Conservation (phyloP, 2,329 filamentous ascomycete species). For the Chrysosporium keratinophilum region DNA sequence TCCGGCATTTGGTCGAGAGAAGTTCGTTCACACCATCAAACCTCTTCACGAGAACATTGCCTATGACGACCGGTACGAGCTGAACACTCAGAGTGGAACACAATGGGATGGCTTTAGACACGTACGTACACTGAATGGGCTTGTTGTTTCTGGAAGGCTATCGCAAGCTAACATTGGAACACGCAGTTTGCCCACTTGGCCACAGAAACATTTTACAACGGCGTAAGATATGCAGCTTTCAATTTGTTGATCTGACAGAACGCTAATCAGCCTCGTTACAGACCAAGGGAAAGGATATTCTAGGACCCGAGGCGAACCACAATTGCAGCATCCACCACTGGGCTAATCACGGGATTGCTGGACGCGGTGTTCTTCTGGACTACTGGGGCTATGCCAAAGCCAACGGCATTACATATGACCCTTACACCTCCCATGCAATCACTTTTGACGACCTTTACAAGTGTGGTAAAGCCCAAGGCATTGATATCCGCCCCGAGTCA, state of each 20-base stretch:
- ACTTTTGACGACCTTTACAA: slow-evolving; percentile 46
- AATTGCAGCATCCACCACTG: slow-evolving; percentile 37
- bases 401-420: slow-evolving; percentile 43
- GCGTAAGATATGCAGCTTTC: slow-evolving; percentile 19
- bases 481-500: slow-evolving; percentile 49
- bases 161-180: slow-evolving; percentile 4
- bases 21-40: slow-evolving; percentile 48
- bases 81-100: slow-evolving; percentile 42
- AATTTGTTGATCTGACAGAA: background rate
- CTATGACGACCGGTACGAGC: slow-evolving; percentile 37
- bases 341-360: slow-evolving; percentile 35
- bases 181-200: slow-evolving; percentile 31
- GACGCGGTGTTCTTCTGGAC: slow-evolving; percentile 35
- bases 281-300: slow-evolving; percentile 29
- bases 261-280: slow-evolving; percentile 11
- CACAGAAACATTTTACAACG: slow-evolving; percentile 34
- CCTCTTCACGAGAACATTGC: slow-evolving; percentile 26
- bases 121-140: slow-evolving; percentile 19
- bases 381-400: slow-evolving; percentile 40
- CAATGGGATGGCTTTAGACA: slow-evolving; percentile 45
- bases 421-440: slow-evolving; percentile 46
- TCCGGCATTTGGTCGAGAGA: slow-evolving; percentile 44
- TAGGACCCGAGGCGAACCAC: slow-evolving; percentile 26
- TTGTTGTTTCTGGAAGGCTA: background rate
- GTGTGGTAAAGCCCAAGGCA: slow-evolving; percentile 49